Conservation (phyloP, 495 filamentous ascomycete genomes). For the Aspergillus homomorphus region DNA sequence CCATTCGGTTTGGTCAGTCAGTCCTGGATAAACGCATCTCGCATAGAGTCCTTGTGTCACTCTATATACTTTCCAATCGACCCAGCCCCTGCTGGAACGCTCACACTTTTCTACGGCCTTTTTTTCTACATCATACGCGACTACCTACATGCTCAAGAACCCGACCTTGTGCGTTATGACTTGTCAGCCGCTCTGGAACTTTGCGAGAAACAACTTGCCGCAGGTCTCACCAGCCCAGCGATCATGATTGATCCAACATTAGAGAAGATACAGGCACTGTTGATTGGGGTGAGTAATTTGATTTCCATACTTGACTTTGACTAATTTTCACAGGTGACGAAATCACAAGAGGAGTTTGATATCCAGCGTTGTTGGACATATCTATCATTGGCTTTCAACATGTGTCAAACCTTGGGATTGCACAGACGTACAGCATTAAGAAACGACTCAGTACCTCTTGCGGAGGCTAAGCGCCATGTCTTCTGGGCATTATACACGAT, state of each 20-base stretch:
- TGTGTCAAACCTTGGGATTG: conserved; percentile 26
- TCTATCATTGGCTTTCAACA: conserved; percentile 27
- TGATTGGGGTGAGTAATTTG: conserved; percentile 20
- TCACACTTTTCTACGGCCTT: conserved; percentile 21
- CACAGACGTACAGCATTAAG: conserved; percentile 19
- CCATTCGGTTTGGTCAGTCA: conserved; percentile 28
- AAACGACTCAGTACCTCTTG: conserved; percentile 10
- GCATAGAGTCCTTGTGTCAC: conserved; percentile 24
- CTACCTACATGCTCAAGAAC: conserved; percentile 22
- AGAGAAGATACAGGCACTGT: conserved; percentile 27
- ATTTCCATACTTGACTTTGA: background rate
- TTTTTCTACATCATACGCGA: conserved; percentile 27
- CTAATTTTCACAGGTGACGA: conserved; percentile 19
- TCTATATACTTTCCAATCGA: conserved; percentile 26
- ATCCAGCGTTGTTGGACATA: conserved; percentile 28
- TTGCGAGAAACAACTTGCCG: conserved; percentile 20
- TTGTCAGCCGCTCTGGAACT: conserved; percentile 10
- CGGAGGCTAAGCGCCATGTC: conserved; percentile 24
- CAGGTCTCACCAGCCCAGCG: conserved; percentile 19
- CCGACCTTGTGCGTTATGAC: conserved; percentile 19
- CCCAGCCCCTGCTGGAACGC: conserved; percentile 18
- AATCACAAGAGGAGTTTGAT: conserved; percentile 29
- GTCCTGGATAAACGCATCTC: conserved; percentile 21
- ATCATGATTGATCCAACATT: conserved; percentile 24
- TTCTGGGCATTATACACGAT: conserved; percentile 29